phyloP scores from a whole-genome alignment of 331 rosid genomes.

The Cydonia oblonga region DNA sequence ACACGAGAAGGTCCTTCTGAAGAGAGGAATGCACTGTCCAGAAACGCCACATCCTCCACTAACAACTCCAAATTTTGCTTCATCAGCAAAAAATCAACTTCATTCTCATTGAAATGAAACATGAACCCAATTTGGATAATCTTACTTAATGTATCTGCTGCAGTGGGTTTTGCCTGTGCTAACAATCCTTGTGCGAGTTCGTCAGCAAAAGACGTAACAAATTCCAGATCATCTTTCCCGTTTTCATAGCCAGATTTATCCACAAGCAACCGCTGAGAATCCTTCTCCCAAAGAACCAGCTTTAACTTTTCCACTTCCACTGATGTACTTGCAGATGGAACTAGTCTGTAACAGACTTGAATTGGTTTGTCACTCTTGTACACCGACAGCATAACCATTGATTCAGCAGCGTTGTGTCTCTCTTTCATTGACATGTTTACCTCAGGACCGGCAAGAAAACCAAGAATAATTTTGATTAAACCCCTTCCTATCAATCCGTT shows the following conservation, averaged over 20 bases:
- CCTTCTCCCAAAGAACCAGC: constrained; percentile 14
- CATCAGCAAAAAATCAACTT: background rate
- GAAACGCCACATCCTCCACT: background rate
- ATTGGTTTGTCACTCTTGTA: background rate
- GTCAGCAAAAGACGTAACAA: constrained; percentile 7
- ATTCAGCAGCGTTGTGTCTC: too few relatives aligned
- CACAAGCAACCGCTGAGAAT: background rate
- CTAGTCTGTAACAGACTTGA: background rate
- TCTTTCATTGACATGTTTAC: too few relatives aligned
- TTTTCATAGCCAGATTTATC: background rate
- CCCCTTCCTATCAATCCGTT: too few relatives aligned
- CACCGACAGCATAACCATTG: too few relatives aligned
- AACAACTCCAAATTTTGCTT: background rate
- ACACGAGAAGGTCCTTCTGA: background rate
- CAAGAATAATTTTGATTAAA: too few relatives aligned
- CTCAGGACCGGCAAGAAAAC: too few relatives aligned
- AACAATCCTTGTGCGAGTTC: constrained; percentile 1
- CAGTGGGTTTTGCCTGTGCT: background rate
- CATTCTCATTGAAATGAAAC: background rate
- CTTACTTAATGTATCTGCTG: background rate
- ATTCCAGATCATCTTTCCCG: background rate
- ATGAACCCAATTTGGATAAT: background rate
- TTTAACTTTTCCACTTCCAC: background rate
- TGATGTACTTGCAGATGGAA: background rate
- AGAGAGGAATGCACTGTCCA: background rate